Percentiles rank a stretch among this genome's conserved stretches.
Conservation (phyloP, 768 basidiomycete genomes). For the Mycena venus region DNA sequence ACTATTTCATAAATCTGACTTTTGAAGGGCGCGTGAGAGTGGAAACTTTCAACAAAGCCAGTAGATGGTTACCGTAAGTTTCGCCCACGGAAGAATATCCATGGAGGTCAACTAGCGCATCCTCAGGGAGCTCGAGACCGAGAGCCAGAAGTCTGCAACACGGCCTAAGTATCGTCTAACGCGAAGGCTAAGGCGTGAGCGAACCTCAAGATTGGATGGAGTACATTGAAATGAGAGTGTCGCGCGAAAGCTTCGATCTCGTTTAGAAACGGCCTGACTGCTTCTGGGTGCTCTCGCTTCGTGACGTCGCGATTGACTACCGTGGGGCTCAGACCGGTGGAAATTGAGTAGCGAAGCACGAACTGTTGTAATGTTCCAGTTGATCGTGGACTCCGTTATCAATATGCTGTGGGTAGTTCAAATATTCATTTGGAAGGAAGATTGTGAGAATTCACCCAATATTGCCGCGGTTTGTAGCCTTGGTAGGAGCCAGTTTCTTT, state of each 20-base stretch:
- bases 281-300: slow-evolving; percentile 63
- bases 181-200: not conserved
- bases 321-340: not conserved
- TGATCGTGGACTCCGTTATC: slow-evolving; percentile 75
- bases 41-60: not conserved
- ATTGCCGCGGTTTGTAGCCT: slow-evolving; percentile 67
- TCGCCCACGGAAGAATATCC: slow-evolving; percentile 56
- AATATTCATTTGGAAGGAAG: not conserved
- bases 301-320: slow-evolving; percentile 65
- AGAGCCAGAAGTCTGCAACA: slow-evolving; percentile 57
- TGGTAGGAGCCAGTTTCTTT: slow-evolving; percentile 63
- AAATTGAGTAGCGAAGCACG: slow-evolving; percentile 25
- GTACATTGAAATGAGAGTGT: slow-evolving; percentile 65
- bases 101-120: slow-evolving; percentile 63
- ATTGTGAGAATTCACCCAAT: slow-evolving; percentile 57
- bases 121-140: slow-evolving; percentile 68
- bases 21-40: not conserved
- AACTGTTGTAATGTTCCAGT: slow-evolving; percentile 74
- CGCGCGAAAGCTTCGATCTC: slow-evolving; percentile 65
- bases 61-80: slow-evolving; percentile 51
- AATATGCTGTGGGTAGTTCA: slow-evolving; percentile 58
- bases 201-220: slow-evolving; percentile 63
- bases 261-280: slow-evolving; percentile 63
- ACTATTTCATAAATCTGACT: slow-evolving; percentile 82
- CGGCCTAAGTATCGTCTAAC: not conserved